Evolutionary conservation across 345 rosid species (phyloP), one percentile per base, ranked within the genome.

Genomic region (Linum trigynum): DNA sequence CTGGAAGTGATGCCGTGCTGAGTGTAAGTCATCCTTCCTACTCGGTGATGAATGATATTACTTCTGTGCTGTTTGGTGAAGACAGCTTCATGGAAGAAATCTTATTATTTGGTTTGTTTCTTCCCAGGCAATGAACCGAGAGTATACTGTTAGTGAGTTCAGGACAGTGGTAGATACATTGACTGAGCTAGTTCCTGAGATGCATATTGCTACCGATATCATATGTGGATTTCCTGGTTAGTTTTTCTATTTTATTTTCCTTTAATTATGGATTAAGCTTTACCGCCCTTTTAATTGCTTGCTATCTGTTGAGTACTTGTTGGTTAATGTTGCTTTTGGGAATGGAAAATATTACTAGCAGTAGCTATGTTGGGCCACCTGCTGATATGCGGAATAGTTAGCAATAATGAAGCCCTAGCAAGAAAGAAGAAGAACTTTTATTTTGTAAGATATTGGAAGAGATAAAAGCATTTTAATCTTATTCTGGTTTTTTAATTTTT

Each of bases 141-240:
- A 94, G 76, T 94, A 94, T 75, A 86, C 86, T 39, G 73, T 83
- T 69, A 58, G 77, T 23, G 89, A 86, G 42, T 94, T 94, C 79
- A 86, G 86, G 82, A 84, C 86, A 38, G 96, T 90, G 80, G 96
- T 86, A 41, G 95, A 94, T 70, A 94, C 96, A 65, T 82, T 94
- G 75, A 86, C 81, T 55, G 87, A 85, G 69, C 95, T 86, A 72
- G 99, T 90, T 66, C 96, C 97, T 0, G 97, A 88, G 62, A 88
- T 94, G 91, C 97, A 94, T 83, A 86, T 94, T 76, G 99, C 95
- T 65, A 94, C 99, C 50, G 97, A 90, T 76, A 83, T 94, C 74
- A 94, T 86, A 62, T 88, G 95, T 64, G 97, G 99, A 71, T 94
- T 94, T 72, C 99, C 99, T 60, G 95, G 97, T 94, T 62, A 79